Base-by-base conservation (phyloP, 2,329 filamentous ascomycete genomes). In the Lasiodiplodia gonubiensis region DNA sequence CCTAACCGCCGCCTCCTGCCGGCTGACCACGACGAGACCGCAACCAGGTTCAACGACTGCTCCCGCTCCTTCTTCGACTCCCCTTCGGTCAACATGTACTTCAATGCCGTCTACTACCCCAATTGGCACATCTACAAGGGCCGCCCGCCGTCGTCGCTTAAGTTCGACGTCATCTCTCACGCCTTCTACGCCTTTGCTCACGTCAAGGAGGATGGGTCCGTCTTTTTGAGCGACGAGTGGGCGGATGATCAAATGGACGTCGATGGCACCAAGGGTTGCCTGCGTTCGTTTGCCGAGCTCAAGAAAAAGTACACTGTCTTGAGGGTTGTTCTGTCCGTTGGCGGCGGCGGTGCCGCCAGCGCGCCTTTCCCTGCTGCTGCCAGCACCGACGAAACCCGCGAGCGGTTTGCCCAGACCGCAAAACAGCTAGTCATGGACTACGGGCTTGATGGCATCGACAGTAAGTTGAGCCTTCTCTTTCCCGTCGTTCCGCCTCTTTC, bases 101-200 rank as follows among this genome's bases (percentile, higher is more conserved):
- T 86, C 74, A 95, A 95, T 78, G 92, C 90, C 25, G 90, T 93
- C 21, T 95, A 94, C 80, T 95, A 92, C 77, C 91, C 91, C n/a
- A 94, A 92, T 79, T 89, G 88, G 81, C 84, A 89, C 68, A 87
- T 93, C 71, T 93, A 93, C 79, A 84, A 86, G 67, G 86, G 89
- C 70, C 88, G 92, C 72, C 90, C 90, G 18, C 92, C 92, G 0
- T 91, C 88, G 1, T 88, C 88, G 66, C 81, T 94, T 74, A 91
- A 92, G 76, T 88, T 92, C 77, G 87, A 87, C 71, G 92, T 90
- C 73, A 89, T 94, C 73, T 93, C 90, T 71, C 90, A 93, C 74
- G 88, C 94, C 30, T 94, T 93, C 79, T 97, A 25, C 84, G 95
- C 53, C 83, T 95, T 54, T 89, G 92, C 27, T 84, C 95, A 23